Percentiles rank a stretch among this genome's conserved stretches.
Evolutionary conservation across 176 grass and related monocot species (phyloP).

Genomic region (Oryza rufipogon): DNA sequence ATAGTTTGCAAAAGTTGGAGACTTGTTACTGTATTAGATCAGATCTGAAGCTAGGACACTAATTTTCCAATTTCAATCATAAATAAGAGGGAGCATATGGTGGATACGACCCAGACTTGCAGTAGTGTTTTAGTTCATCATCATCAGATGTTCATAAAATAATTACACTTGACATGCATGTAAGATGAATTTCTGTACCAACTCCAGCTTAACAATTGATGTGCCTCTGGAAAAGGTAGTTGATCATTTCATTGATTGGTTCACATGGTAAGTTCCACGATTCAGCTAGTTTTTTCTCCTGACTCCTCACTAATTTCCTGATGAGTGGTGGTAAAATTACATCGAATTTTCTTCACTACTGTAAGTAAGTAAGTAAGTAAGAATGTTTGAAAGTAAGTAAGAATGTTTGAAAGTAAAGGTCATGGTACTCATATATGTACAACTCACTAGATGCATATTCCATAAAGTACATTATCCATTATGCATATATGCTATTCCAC

Average conservation of each 20-base stretch:
- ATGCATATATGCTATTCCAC: background rate
- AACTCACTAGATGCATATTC: background rate
- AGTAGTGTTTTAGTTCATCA: conserved; percentile 16
- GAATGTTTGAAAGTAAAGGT: background rate
- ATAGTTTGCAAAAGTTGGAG: background rate
- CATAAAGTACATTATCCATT: background rate
- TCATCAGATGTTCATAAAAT: conserved; percentile 39
- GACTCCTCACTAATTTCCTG: background rate
- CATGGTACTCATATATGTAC: background rate
- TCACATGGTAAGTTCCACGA: background rate
- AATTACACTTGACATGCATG: conserved; percentile 4
- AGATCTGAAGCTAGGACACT: background rate
- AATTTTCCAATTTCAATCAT: background rate
- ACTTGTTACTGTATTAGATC: background rate
- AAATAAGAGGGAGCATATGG: background rate
- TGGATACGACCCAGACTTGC: background rate
- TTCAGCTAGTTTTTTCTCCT: background rate
- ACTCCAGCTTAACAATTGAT: background rate
- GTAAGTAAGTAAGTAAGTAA: background rate
- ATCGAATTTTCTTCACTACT: background rate
- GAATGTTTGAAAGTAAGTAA: background rate
- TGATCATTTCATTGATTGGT: background rate
- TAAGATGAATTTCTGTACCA: background rate
- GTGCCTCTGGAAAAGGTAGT: background rate
- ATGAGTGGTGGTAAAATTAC: background rate